Evolutionary conservation across 257 asterid genomes (phyloP).

Genomic region (Penstemon barbatus): DNA sequence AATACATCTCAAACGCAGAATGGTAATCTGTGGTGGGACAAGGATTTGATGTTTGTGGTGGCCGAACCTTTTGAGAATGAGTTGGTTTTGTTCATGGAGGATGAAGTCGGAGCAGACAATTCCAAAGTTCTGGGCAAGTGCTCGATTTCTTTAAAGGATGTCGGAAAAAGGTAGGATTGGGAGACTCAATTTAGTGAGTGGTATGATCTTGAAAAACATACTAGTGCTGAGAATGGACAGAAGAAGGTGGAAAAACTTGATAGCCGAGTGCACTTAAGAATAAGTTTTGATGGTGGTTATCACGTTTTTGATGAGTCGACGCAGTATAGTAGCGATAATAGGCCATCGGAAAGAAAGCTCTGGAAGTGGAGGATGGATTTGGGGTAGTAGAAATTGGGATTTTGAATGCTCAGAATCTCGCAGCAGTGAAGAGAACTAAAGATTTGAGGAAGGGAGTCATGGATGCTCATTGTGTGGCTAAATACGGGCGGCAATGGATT

Average conservation of each 20-base stretch:
- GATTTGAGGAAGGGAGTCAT: constrained; percentile 56
- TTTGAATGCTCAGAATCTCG: constrained; percentile 68
- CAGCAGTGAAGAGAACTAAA: constrained; percentile 51
- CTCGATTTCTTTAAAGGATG: constrained; percentile 49
- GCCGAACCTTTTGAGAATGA: too few species aligned
- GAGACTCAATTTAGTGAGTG: constrained; percentile 56
- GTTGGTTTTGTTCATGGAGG: constrained; percentile 31
- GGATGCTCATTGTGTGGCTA: constrained; percentile 83
- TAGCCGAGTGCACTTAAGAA: constrained; percentile 73
- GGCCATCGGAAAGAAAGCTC: constrained; percentile 71
- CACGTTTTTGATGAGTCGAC: constrained; percentile 95
- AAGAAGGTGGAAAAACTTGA: constrained; percentile 36
- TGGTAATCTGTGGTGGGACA: too few species aligned
- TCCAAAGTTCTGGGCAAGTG: constrained; percentile 64
- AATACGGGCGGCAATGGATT: constrained; percentile 72
- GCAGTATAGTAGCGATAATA: constrained; percentile 76
- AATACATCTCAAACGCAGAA: too few species aligned
- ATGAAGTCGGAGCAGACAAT: constrained; percentile 16
- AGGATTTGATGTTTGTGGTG: too few species aligned
- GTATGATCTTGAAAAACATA: constrained; percentile 73
- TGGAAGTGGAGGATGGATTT: constrained; percentile 60
- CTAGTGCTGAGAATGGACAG: constrained; percentile 45
- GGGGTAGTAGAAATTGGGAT: constrained; percentile 85
- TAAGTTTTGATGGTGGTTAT: constrained; percentile 83
- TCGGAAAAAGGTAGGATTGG: constrained; percentile 64